Conservation (phyloP, 805 yeast species). For the Wickerhamiella shivajii region DNA sequence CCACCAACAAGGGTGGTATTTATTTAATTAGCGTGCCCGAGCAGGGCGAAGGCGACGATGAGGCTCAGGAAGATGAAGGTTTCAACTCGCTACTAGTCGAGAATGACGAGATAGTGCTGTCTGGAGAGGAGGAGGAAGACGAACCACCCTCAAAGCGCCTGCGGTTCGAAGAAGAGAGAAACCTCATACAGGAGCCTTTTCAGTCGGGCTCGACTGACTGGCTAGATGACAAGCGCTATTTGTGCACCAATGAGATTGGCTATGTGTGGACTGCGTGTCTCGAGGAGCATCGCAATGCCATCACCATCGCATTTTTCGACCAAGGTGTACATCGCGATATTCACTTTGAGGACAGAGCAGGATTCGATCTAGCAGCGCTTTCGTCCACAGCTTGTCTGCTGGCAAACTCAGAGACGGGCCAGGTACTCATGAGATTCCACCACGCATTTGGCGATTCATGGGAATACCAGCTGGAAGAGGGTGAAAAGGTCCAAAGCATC, state of each 20-base stretch:
- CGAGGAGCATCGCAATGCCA: slow-evolving; percentile 41
- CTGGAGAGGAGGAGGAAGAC: slow-evolving; percentile 28
- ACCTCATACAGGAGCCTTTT: slow-evolving; percentile 33
- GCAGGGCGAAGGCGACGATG: slow-evolving; percentile 11
- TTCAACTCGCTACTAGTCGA: slow-evolving; percentile 34
- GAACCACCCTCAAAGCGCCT: slow-evolving; percentile 11
- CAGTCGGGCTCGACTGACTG: slow-evolving; percentile 88
- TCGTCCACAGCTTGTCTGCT: slow-evolving; percentile 52
- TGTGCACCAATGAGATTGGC: slow-evolving; percentile 69
- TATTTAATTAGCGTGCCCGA: neutral
- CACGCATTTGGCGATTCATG: slow-evolving; percentile 48
- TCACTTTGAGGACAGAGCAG: slow-evolving; percentile 63
- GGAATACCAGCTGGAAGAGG: slow-evolving; percentile 33
- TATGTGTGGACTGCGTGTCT: slow-evolving; percentile 65
- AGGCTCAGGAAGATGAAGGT: slow-evolving; percentile 21
- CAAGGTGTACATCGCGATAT: slow-evolving; percentile 60
- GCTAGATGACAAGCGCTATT: slow-evolving; percentile 51
- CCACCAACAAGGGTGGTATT: neutral
- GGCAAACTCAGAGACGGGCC: slow-evolving; percentile 32
- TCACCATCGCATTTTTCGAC: slow-evolving; percentile 84
- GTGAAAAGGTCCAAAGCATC: slow-evolving; percentile 52
- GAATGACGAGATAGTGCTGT: slow-evolving; percentile 33
- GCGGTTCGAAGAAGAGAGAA: neutral
- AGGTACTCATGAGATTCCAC: slow-evolving; percentile 55
- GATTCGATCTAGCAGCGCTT: slow-evolving; percentile 63